Evolutionary conservation across 2,329 filamentous ascomycete genomes (phyloP).

Genomic region (Monosporascus sp.): DNA sequence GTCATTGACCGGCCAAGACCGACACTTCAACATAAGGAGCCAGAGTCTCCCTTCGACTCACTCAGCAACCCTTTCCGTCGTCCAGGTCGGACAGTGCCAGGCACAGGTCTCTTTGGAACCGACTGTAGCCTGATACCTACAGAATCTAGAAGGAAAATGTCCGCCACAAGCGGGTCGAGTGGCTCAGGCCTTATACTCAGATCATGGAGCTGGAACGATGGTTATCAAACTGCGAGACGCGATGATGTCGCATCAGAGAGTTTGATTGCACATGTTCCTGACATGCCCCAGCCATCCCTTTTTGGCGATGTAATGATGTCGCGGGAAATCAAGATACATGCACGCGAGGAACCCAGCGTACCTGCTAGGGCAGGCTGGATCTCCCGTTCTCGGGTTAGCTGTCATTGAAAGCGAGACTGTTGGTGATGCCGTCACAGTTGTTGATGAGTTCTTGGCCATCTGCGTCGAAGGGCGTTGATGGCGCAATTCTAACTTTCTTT

Average conservation of each 20-base stretch:
- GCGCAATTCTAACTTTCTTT: no score
- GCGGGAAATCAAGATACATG: slow-evolving; percentile 55
- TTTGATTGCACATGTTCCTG: slow-evolving; percentile 6
- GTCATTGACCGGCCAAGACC: slow-evolving; percentile 9
- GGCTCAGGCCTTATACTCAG: slow-evolving; percentile 28
- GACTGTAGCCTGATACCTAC: slow-evolving; percentile 25
- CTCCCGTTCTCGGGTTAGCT: slow-evolving; percentile 19
- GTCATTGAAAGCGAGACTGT: slow-evolving; percentile 30
- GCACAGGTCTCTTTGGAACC: slow-evolving; percentile 19
- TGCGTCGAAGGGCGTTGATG: slow-evolving; percentile 4
- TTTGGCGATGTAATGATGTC: slow-evolving; percentile 58
- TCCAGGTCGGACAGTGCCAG: slow-evolving; percentile 4
- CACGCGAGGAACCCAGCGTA: slow-evolving; percentile 17
- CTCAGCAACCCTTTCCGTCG: slow-evolving; percentile 3
- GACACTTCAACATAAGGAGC: slow-evolving; percentile 7
- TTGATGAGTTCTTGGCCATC: slow-evolving; percentile 24
- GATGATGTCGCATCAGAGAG: slow-evolving; percentile 1
- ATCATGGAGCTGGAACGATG: slow-evolving; percentile 19
- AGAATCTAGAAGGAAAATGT: slow-evolving; percentile 17
- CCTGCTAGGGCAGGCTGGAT: slow-evolving; percentile 11
- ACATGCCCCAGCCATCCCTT: slow-evolving; percentile 10
- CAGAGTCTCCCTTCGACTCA: slow-evolving; percentile 3
- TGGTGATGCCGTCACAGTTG: slow-evolving; percentile 25
- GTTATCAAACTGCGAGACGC: background rate
- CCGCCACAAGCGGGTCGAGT: slow-evolving; percentile 17